Conservation (phyloP, 1,139 yeast genomes). For the Blastobotrys apis region DNA sequence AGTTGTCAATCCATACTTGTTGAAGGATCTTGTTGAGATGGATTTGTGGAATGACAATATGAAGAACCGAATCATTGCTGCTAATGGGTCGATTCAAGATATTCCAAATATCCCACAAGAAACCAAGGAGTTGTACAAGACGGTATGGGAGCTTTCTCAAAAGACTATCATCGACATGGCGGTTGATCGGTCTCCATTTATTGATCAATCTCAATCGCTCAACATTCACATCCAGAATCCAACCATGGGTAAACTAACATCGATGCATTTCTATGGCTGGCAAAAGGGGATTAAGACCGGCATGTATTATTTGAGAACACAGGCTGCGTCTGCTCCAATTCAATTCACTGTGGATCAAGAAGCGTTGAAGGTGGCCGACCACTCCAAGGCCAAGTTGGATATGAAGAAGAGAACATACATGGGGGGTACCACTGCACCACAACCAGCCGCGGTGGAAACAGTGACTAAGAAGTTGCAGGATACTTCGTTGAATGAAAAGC, state of each 20-base stretch:
- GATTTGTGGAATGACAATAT: constrained; percentile 78
- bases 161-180: constrained; percentile 88
- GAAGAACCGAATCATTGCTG: constrained; percentile 74
- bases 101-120: constrained; percentile 74
- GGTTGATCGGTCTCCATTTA: constrained; percentile 87
- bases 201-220: constrained; percentile 92
- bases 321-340: constrained; percentile 91
- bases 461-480: too few species aligned
- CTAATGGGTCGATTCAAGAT: constrained; percentile 82
- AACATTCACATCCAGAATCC: constrained; percentile 83
- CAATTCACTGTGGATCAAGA: constrained; percentile 79
- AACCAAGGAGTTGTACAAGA: constrained; percentile 74
- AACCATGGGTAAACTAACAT: constrained; percentile 89
- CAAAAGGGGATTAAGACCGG: constrained; percentile 95
- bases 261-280: constrained; percentile 98
- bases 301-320: constrained; percentile 93
- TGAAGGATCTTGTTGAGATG: constrained; percentile 75
- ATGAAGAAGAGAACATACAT: constrained; percentile 36
- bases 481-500: neutral
- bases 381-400: constrained; percentile 26
- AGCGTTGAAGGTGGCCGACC: constrained; percentile 40
- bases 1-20: constrained; percentile 76
- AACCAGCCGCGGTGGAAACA: neutral
- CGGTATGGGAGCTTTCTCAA: constrained; percentile 97
- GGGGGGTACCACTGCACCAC: constrained; percentile 2